Base-by-base conservation (phyloP, 2,329 filamentous ascomycete species). In the Ciborinia camelliae region DNA sequence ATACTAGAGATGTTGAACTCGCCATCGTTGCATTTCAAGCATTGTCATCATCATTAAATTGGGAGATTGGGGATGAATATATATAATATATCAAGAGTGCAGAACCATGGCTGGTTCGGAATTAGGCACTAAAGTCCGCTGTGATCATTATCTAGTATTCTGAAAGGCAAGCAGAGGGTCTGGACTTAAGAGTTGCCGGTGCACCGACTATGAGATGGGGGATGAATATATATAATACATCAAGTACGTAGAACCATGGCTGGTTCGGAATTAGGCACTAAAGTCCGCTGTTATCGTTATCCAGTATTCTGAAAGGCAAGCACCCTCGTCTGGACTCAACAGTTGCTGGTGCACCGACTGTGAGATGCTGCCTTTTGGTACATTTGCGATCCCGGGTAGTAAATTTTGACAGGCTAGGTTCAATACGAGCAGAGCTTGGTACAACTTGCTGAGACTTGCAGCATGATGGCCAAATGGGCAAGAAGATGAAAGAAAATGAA, bases 1-100 rank as follows among this genome's bases (percentile, higher is more conserved):
- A 68, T 26, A 68, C 57, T 43, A 57, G 37, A 37, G 30, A 26
- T 37, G 20, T 20, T 15, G 20, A 26, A 48, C 5, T 48, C 28
- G 28, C 32, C 52, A 28, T 55, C 28, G 7, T 47, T 30, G 20
- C 14, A n/a, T 48, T 28, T 12, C 9, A 35, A 39, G 8, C 15
- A 41, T 55, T 28, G 52, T 14, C 14, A 20, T 41, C 14, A 41
- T 39, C 12, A 39, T 15, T 4, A 26, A 3, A 39, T 10, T 7
- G 4, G 14, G 32, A 37, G 20, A 26, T 20, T 8, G 7, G 18
- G 28, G 9, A 26, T 23, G 28, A 15, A 28, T 20, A n/a, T 18
- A 32, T 26, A 26, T 10, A 37, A 32, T 6, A 7, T 26, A 32
- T 15, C n/a, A n/a, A n/a, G n/a, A n/a, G n/a, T 30, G 7, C 26